Evolutionary conservation across 1,284 basidiomycete species (phyloP).

Genomic region (Tetrapyrgos nigripes): DNA sequence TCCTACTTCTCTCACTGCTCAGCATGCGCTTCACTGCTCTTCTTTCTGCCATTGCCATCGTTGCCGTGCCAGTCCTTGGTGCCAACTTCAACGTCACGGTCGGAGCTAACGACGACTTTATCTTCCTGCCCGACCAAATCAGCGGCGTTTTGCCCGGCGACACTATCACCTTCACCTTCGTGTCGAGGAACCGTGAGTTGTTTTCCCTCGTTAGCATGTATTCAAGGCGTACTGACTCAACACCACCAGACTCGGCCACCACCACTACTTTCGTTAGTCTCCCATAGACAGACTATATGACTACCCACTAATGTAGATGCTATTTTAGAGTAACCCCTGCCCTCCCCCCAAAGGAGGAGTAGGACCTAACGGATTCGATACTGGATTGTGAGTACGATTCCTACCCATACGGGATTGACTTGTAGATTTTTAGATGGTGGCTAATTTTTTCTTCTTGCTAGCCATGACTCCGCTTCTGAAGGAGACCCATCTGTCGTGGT

Average conservation of each 20-base stretch:
- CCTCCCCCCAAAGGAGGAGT: constrained; percentile 21
- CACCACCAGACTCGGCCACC: constrained; percentile 13
- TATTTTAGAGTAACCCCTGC: constrained; percentile 11
- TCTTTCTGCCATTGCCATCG: not conserved
- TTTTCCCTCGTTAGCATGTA: not conserved
- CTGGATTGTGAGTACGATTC: constrained; percentile 22
- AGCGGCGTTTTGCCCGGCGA: constrained; percentile 6
- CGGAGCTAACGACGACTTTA: constrained; percentile 12
- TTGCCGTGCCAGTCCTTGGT: not conserved
- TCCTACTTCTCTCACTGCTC: no score
- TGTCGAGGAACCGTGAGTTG: constrained; percentile 13
- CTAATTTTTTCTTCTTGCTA: not conserved
- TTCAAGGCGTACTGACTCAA: not conserved
- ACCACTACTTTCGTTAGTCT: constrained; percentile 16
- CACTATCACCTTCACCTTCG: constrained; percentile 17
- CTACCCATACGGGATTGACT: no score
- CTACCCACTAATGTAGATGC: no score
- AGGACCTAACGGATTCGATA: constrained; percentile 19
- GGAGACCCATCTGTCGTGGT: constrained; percentile 7
- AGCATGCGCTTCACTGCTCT: not conserved
- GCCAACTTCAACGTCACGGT: constrained; percentile 8
- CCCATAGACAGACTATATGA: no score
- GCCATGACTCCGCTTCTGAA: not conserved
- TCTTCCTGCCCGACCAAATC: constrained; percentile 10
- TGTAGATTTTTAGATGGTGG: not conserved